Percentiles rank a stretch among this genome's conserved stretches.
Conservation (phyloP, 345 rosid species). For the Citrus glauca region DNA sequence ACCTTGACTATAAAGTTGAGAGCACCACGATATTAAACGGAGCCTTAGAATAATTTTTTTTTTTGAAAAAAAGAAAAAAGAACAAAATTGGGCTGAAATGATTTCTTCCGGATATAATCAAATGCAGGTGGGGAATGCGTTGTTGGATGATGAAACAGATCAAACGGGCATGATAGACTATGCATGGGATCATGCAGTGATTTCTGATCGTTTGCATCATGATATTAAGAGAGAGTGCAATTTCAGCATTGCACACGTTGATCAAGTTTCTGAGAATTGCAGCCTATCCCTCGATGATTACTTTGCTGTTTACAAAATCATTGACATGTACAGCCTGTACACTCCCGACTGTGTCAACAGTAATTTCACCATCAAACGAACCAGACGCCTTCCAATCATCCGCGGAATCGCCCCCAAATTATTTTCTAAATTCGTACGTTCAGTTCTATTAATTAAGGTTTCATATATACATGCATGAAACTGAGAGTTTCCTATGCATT, state of each 20-base stretch:
- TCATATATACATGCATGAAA: background rate
- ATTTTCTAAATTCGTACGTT: slow-evolving; percentile 43
- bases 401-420: slow-evolving; percentile 38
- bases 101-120: background rate
- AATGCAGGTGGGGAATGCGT: slow-evolving; percentile 67
- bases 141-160: slow-evolving; percentile 74
- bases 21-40: too few species aligned
- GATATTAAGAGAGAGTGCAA: slow-evolving; percentile 45
- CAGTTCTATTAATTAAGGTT: too few species aligned
- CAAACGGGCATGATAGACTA: slow-evolving; percentile 75
- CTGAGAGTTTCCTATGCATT: too few species aligned
- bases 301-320: slow-evolving; percentile 41
- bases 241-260: slow-evolving; percentile 25
- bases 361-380: slow-evolving; percentile 14
- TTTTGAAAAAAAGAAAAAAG: too few species aligned
- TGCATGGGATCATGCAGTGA: slow-evolving; percentile 83
- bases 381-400: slow-evolving; percentile 28
- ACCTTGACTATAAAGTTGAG: too few species aligned
- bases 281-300: slow-evolving; percentile 32
- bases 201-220: slow-evolving; percentile 56
- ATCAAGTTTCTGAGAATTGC: slow-evolving; percentile 28
- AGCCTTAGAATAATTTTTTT: too few species aligned
- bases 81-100: background rate
- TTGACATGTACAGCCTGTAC: slow-evolving; percentile 84
- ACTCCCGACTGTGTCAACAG: slow-evolving; percentile 35